Base-by-base conservation (phyloP, 768 basidiomycete species). In the Phylloporus sp. region DNA sequence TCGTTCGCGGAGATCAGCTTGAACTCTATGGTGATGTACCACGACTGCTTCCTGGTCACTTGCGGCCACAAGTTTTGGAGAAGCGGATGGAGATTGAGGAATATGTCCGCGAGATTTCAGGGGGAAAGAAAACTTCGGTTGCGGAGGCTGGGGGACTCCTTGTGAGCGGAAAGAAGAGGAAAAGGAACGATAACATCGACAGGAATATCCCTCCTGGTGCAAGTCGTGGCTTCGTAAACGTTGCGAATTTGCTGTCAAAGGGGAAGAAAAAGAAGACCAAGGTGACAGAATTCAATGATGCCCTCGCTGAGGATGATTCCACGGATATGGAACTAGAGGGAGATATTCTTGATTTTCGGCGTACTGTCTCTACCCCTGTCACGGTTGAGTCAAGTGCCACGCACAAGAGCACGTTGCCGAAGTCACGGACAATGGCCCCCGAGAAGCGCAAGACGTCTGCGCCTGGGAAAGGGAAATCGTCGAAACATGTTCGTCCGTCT, bases 21-120 rank as follows among this genome's bases (percentile, higher is more conserved):
- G 93, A 98, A 64, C 76, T 98, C 9, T 99, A 92, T 58, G 82
- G 76, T n/a, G 96, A 99, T 62, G 89, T 95, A 41, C 80, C 83
- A 48, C 86, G 91, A 0, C 71, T 99, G 10, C 70, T 98, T 4
- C 93, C 95, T 0, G 79, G 77, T 29, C 76, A 88, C 51, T 67
- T 84, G 52, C 82, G 84, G 35, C 93, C 93, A 0, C 73, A 80
- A 49, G 85, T 81, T 54, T 66, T 90, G 27, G 88, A 94, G 67
- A 85, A 84, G 68, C 72, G 69, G 18, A 91, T 96, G 81, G 84
- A 86, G 41, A 87, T 93, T 31, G 79, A 84, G 56, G 78, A 81
- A 53, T 84, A 87, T 55, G 73, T 78, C 26, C 80, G 82, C 31
- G 74, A 77, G 51, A 70, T 73, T 33, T 64, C 59, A 18, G 67